Evolutionary conservation across 345 rosid genomes (phyloP).

Genomic region (Pistacia atlantica): DNA sequence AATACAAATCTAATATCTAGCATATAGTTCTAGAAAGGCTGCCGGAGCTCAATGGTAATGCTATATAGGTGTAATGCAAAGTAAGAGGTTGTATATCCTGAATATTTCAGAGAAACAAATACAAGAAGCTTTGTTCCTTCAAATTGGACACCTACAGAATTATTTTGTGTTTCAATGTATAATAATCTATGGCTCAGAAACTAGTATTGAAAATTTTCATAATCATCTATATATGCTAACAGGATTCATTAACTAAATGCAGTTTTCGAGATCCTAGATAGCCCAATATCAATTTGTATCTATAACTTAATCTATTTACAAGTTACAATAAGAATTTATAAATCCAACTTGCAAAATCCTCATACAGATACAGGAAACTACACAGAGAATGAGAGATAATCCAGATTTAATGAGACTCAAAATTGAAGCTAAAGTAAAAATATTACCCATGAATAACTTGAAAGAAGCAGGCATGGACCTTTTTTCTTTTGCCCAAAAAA

Average conservation of each 20-base stretch:
- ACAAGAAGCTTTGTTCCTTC: neutral
- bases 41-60: neutral
- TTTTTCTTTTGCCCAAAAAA: slow-evolving; percentile 87
- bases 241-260: neutral
- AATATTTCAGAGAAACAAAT: neutral
- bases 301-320: neutral
- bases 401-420: neutral
- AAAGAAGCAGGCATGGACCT: slow-evolving; percentile 86
- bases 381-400: neutral
- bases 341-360: neutral
- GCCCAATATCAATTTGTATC: neutral
- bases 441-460: slow-evolving; percentile 82
- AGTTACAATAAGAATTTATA: neutral
- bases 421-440: slow-evolving; percentile 11
- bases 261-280: neutral
- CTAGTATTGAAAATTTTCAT: neutral
- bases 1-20: neutral
- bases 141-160: neutral
- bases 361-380: neutral
- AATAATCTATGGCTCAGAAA: neutral
- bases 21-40: slow-evolving; percentile 6
- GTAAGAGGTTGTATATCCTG: neutral
- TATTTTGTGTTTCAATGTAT: neutral
- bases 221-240: neutral
- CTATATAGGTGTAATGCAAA: neutral